These are phyloP conservation scores for Biancaea sappan DNA, from an alignment of 306 rosid species.

Conservation along the genomic window DNA sequence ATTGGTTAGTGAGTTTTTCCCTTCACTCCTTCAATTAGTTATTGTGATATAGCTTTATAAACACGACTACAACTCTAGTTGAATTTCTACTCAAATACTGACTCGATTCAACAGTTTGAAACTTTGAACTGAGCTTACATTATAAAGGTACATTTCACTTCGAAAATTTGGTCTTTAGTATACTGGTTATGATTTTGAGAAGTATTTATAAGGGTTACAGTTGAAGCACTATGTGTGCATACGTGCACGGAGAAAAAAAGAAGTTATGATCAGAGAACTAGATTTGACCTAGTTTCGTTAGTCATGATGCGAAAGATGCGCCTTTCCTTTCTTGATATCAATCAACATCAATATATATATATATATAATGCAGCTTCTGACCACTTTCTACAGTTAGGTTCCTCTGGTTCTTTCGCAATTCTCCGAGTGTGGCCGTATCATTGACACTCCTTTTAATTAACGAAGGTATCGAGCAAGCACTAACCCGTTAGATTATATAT, in stretches of 20 bases:
- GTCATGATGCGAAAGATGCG: not conserved
- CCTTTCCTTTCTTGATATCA: not conserved
- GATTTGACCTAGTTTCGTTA: not conserved
- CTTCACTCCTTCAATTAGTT: no score
- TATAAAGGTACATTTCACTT: no score
- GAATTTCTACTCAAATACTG: not conserved
- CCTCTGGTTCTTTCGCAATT: not conserved
- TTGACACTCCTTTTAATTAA: not conserved
- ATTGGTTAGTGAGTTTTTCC: no score
- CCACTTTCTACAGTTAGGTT: no score
- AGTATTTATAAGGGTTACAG: not conserved
- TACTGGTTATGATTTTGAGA: no score
- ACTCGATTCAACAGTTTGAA: no score
- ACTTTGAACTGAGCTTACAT: no score
- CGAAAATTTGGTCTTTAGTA: no score
- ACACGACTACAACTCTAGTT: not conserved
- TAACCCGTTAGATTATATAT: not conserved
- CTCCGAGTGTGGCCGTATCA: not conserved
- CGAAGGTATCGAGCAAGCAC: no score
- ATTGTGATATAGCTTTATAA: no score
- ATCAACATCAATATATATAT: not conserved
- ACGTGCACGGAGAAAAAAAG: not conserved
- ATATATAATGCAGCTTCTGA: not conserved
- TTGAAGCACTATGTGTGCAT: not conserved
- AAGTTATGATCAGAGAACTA: not conserved